Base-by-base conservation (phyloP, 1,139 yeast species). In the Candida tunisiensis region DNA sequence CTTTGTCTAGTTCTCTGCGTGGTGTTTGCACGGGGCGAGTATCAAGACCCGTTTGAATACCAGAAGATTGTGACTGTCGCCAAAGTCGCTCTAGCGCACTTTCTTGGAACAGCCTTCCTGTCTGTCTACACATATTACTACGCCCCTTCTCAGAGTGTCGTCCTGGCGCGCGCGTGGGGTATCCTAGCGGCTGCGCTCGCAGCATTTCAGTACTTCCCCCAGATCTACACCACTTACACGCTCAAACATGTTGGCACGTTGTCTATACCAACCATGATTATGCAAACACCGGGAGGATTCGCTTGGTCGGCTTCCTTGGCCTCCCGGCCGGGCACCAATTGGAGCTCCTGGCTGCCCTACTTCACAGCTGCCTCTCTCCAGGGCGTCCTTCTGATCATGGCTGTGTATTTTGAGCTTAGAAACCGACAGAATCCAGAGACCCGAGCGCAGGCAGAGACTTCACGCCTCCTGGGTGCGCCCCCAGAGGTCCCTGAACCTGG, bases 211-310 rank as follows among this genome's bases (percentile, higher is more conserved):
- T 82, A 79, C 41, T 57, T 80, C 25, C 94, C 94, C 1, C 94
- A 82, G 49, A 63, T 82, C 8, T 51, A 57, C 38, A 78, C 88
- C 18, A 80, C 93, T 0, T 73, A 61, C 42, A 46, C 41, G 3
- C 60, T 79, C 32, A 74, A 74, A 41, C 85, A 74, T 39, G 74
- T 91, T 0, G 94, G 93, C 3, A 73, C 85, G 1, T 58, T 82
- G 20, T 77, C 92, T 0, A 60, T 78, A 14, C 68, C 74, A 5
- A 79, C 78, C 82, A 77, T 82, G 88, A 56, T 73, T 29, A 65
- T 82, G 36, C 94, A 82, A 47, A 79, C 92, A 11, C 94, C 94
- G 0, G 94, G 94, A 9, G 93, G 93, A 15, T 74, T 67, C 39
- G 35, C 78, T 2, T 80, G 88, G 73, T 67, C 91, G 0, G 62